Percentiles rank a stretch among this genome's conserved stretches.
These are phyloP conservation scores for Pharnaceum exiguum DNA, from an alignment of 148 eudicot genomes.

Conservation along the genomic window DNA sequence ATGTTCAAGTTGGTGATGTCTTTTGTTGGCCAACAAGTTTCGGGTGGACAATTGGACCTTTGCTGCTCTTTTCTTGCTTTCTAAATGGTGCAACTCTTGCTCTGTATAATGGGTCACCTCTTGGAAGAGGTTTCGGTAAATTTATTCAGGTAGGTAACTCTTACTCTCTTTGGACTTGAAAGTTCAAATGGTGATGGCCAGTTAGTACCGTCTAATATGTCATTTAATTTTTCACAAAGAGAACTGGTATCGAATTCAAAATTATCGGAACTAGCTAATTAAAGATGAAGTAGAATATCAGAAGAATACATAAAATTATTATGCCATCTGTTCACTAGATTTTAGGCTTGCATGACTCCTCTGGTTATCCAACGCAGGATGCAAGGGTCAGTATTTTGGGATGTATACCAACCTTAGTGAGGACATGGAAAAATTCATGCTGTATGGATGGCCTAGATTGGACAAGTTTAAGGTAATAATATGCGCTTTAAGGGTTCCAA, in stretches of 20 bases:
- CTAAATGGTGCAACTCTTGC: slow-evolving; percentile 85
- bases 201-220: no score
- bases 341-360: neutral
- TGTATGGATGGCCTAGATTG: slow-evolving; percentile 72
- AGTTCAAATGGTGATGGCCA: no score
- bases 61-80: slow-evolving; percentile 85
- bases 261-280: no score
- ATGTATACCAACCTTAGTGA: slow-evolving; percentile 87
- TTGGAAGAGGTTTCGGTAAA: slow-evolving; percentile 78
- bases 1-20: slow-evolving; percentile 68
- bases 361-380: slow-evolving; percentile 42
- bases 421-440: slow-evolving; percentile 79
- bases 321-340: neutral
- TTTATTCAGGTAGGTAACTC: slow-evolving; percentile 98
- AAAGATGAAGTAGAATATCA: no score
- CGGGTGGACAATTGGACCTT: slow-evolving; percentile 99
- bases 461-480: slow-evolving; percentile 91
- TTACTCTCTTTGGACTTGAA: no score
- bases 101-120: slow-evolving; percentile 92
- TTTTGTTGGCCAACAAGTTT: slow-evolving; percentile 99
- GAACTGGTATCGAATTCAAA: no score
- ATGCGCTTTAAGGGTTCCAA: no score
- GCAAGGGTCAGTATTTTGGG: slow-evolving; percentile 95
- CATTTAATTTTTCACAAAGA: no score
- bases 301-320: no score